phyloP scores from a whole-genome alignment of 345 rosid genomes.

The Populus davidiana region DNA sequence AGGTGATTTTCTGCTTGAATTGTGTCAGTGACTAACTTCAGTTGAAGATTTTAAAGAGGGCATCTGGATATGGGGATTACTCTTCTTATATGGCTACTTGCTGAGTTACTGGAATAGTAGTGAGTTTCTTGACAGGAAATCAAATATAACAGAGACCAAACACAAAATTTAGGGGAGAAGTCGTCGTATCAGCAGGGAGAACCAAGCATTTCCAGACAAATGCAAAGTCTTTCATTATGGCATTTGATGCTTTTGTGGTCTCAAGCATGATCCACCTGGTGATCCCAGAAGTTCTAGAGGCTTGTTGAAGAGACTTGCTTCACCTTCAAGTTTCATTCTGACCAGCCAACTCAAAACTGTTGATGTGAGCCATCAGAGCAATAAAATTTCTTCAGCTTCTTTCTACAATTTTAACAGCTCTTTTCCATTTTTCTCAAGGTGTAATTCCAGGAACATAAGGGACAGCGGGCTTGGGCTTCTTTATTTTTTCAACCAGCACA shows the following conservation, averaged over 20 bases:
- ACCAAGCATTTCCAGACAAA: neutral
- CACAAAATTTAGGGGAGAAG: neutral
- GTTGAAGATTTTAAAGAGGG: no score
- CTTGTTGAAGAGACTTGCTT: neutral
- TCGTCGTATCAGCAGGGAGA: neutral
- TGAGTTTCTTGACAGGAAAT: no score
- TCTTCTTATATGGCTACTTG: no score
- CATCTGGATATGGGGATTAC: no score
- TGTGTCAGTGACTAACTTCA: no score
- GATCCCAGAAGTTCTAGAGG: neutral
- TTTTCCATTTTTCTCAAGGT: slow-evolving; percentile 22
- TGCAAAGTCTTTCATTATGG: neutral
- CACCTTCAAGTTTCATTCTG: neutral
- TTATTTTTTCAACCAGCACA: slow-evolving; percentile 64
- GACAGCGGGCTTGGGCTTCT: slow-evolving; percentile 52
- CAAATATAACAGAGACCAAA: neutral
- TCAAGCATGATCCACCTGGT: neutral
- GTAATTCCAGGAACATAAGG: slow-evolving; percentile 76
- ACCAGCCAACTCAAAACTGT: neutral
- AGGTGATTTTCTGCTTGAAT: no score
- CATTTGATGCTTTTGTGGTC: neutral
- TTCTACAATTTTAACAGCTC: neutral
- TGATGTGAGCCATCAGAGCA: neutral
- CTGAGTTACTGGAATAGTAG: no score
- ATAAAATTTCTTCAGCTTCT: neutral